Evolutionary conservation across 306 rosid species (phyloP), one percentile per base, ranked within the genome.

Genomic region (Glycine latifolia): DNA sequence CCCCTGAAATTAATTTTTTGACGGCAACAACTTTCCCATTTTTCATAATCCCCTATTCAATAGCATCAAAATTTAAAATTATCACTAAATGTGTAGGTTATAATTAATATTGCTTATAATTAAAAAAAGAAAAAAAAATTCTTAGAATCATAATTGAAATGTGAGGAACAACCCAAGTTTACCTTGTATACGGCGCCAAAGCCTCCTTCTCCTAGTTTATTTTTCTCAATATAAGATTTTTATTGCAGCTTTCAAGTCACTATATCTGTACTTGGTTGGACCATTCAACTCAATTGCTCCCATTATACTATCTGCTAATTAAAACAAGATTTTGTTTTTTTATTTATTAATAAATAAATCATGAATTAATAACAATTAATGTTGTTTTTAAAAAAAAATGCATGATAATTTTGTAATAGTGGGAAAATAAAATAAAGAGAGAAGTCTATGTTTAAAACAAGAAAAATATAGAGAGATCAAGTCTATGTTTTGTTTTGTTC

Each of bases 181-280:
- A 91, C 95, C 95, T 88, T 91, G 79, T 88, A 91, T 35, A 91
- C 95, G 9, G 85, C 87, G 0, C 95, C 90, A 73, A 89, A 91
- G 0, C 95, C 95, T 47, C 95, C 95, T 79, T 89, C 90, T 59
- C 95, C 95, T 4, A 91, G 83, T 70, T 87, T 91, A 31, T 79
- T 89, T 73, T 86, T 87, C 44, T 76, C 82, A 41, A 41, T 79
- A 85, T 37, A 89, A 91, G 43, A 88, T 87, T 39, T 77, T 85
- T 17, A 92, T 89, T 69, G 95, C 95, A 1, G 68, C 63, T 67
- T 91, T 87, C 84, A 91, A 77, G 48, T 87, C 91, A 8, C 85
- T 89, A 39, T 85, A 86, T 48, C 60, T 89, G 58, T 81, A 91
- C 70, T 47, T 85, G 14, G 81, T 77, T 8, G 92, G 90, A 43